phyloP scores from a whole-genome alignment of 2,329 filamentous ascomycete genomes.

The Talaromyces albobiverticillius region DNA sequence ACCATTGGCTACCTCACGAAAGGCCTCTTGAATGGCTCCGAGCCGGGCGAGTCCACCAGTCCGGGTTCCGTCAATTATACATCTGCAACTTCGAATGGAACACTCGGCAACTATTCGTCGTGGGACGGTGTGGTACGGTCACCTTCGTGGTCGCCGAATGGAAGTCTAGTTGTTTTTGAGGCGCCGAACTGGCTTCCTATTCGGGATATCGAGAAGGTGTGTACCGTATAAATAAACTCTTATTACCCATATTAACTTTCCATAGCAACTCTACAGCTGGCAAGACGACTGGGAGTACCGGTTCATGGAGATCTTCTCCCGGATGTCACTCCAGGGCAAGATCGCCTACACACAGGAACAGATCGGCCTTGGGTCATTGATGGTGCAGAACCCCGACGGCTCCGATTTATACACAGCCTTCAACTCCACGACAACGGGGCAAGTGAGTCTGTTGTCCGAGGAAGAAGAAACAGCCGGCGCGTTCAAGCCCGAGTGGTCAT shows the following conservation, averaged over 20 bases:
- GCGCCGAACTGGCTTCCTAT: background rate
- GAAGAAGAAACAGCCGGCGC: conserved; percentile 29
- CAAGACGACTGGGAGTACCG: background rate
- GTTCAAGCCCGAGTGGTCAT: conserved; percentile 40
- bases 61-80: conserved; percentile 1
- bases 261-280: conserved; percentile 1
- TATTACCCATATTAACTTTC: too few relatives aligned
- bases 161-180: background rate
- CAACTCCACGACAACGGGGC: conserved; percentile 43
- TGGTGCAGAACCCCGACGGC: too few relatives aligned
- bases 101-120: background rate
- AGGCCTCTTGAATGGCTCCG: too few relatives aligned
- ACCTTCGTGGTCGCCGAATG: conserved; percentile 34
- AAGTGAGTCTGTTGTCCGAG: conserved; percentile 22
- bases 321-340: background rate
- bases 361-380: conserved; percentile 22
- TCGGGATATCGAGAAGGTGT: background rate
- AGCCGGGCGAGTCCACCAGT: too few relatives aligned
- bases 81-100: conserved; percentile 3
- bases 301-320: background rate
- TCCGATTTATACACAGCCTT: too few relatives aligned
- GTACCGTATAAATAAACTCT: too few relatives aligned
- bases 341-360: background rate
- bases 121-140: background rate
- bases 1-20: conserved; percentile 13